Percentiles rank a stretch among this genome's conserved stretches.
These are phyloP conservation scores for Mortierella claussenii DNA, from an alignment of 192 early-diverging fungal species.

Conservation along the genomic window DNA sequence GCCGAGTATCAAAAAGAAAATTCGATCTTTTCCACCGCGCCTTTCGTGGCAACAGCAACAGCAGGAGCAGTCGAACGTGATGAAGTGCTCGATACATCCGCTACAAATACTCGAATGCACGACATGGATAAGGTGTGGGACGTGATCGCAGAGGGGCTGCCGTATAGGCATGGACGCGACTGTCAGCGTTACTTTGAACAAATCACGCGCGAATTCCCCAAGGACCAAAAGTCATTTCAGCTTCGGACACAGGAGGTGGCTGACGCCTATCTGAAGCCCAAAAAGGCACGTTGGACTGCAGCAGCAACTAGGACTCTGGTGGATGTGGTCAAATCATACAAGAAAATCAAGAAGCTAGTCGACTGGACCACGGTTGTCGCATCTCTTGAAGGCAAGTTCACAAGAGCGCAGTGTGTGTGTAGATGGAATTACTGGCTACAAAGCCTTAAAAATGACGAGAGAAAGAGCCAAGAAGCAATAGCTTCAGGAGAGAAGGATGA, in stretches of 20 bases:
- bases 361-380: slow-evolving; percentile 26
- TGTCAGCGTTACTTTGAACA: slow-evolving; percentile 34
- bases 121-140: slow-evolving; percentile 21
- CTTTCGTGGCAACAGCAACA: not conserved
- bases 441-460: not conserved
- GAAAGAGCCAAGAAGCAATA: not conserved
- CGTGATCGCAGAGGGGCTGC: slow-evolving; percentile 42
- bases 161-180: slow-evolving; percentile 39
- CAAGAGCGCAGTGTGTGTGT: slow-evolving; percentile 19
- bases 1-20: slow-evolving; percentile 12
- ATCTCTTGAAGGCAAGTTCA: slow-evolving; percentile 5
- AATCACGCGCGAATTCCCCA: slow-evolving; percentile 15
- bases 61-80: not conserved
- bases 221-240: slow-evolving; percentile 25
- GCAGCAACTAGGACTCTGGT: slow-evolving; percentile 17
- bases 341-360: not conserved
- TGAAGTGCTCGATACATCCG: not conserved
- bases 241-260: slow-evolving; percentile 13
- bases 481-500: not conserved
- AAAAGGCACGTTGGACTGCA: slow-evolving; percentile 9
- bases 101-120: not conserved
- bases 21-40: slow-evolving; percentile 8
- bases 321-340: slow-evolving; percentile 20
- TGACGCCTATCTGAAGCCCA: slow-evolving; percentile 14
- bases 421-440: slow-evolving; percentile 43